Conservation (phyloP, 805 yeast species). For the Hagleromyces aurorensis region DNA sequence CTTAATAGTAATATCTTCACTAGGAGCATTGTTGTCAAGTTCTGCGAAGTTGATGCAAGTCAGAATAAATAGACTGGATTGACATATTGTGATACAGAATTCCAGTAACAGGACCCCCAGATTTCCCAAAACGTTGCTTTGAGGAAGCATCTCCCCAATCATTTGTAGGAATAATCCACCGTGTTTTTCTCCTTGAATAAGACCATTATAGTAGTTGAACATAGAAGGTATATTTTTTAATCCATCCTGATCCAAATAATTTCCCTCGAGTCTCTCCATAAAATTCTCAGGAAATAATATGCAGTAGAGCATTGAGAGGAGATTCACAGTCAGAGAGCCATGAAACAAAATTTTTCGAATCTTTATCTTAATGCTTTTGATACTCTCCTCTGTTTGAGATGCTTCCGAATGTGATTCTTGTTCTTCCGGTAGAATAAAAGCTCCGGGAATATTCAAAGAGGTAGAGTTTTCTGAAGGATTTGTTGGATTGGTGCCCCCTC, state of each 20-base stretch:
- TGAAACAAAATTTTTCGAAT: slow-evolving; percentile 21
- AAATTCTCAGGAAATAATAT: slow-evolving; percentile 31
- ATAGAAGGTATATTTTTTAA: slow-evolving; percentile 29
- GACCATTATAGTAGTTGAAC: slow-evolving; percentile 18
- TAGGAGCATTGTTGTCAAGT: slow-evolving; percentile 9
- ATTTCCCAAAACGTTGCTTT: slow-evolving; percentile 29
- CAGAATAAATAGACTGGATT: slow-evolving; percentile 19
- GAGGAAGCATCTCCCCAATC: slow-evolving; percentile 40
- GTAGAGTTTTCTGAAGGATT: slow-evolving; percentile 9
- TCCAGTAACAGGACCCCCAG: slow-evolving; percentile 24
- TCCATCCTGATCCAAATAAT: slow-evolving; percentile 14
- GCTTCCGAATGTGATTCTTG: slow-evolving; percentile 1
- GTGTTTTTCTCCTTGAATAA: slow-evolving; percentile 24
- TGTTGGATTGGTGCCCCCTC: too few relatives aligned
- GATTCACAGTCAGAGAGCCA: slow-evolving; percentile 20
- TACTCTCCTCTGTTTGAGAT: slow-evolving; percentile 6
- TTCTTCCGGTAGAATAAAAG: slow-evolving; percentile 6
- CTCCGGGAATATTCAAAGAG: slow-evolving; percentile 19
- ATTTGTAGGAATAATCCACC: slow-evolving; percentile 37
- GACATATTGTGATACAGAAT: slow-evolving; percentile 22
- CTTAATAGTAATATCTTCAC: slow-evolving; percentile 6
- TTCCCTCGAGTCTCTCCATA: slow-evolving; percentile 27
- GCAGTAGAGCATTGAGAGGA: slow-evolving; percentile 13
- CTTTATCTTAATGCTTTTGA: slow-evolving; percentile 12
- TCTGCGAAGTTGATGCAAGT: slow-evolving; percentile 25